Evolutionary conservation across 768 basidiomycete species (phyloP).

Genomic region (Tephrocybe sp.): DNA sequence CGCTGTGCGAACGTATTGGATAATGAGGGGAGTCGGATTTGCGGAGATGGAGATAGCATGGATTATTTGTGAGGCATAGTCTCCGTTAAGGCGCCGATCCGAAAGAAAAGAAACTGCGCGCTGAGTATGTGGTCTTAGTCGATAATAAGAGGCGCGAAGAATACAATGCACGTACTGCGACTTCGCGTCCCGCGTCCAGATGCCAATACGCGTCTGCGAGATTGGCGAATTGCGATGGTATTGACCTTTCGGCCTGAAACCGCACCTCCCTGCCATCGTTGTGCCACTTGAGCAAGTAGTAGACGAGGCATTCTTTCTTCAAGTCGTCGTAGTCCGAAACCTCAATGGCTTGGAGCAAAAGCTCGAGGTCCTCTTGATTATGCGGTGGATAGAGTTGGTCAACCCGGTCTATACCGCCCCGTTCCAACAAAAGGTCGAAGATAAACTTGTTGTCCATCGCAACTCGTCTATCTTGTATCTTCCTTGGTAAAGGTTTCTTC

Average conservation of each 20-base stretch:
- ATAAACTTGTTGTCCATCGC: slow-evolving; percentile 61
- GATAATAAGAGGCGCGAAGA: neutral
- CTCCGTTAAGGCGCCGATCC: slow-evolving; percentile 70
- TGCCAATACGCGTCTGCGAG: slow-evolving; percentile 87
- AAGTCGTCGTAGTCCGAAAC: slow-evolving; percentile 64
- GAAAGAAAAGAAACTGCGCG: slow-evolving; percentile 70
- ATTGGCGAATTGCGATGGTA: slow-evolving; percentile 72
- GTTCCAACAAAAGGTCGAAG: slow-evolving; percentile 68
- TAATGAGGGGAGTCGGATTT: slow-evolving; percentile 52
- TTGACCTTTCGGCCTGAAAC: slow-evolving; percentile 51
- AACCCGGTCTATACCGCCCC: slow-evolving; percentile 58
- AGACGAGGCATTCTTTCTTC: slow-evolving; percentile 79
- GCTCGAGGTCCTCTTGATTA: slow-evolving; percentile 48
- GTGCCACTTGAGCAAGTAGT: slow-evolving; percentile 80
- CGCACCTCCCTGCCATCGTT: slow-evolving; percentile 55
- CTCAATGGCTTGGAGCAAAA: slow-evolving; percentile 60
- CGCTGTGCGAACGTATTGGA: slow-evolving; percentile 72
- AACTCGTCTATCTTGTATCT: slow-evolving; percentile 63
- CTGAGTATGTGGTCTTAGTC: slow-evolving; percentile 30
- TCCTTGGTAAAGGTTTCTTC: slow-evolving; percentile 45
- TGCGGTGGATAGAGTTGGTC: slow-evolving; percentile 69
- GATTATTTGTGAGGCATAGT: slow-evolving; percentile 77
- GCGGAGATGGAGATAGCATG: slow-evolving; percentile 55
- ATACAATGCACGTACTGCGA: slow-evolving; percentile 47
- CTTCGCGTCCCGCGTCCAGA: slow-evolving; percentile 66